phyloP scores from a whole-genome alignment of 208 protist genomes.

The Acanthamoeba sp. region DNA sequence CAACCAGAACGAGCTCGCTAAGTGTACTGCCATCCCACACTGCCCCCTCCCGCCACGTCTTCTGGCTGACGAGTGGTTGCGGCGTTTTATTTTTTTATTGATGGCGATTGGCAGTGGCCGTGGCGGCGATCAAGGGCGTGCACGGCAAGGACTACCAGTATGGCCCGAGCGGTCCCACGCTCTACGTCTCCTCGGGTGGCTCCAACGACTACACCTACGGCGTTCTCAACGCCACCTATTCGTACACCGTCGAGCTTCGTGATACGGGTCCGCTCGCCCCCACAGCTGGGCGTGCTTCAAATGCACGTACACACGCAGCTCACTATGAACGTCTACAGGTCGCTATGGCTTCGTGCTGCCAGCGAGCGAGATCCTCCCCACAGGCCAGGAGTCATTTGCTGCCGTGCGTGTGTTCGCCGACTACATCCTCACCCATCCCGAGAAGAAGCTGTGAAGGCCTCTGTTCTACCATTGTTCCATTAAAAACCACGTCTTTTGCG shows the following conservation, averaged over 20 bases:
- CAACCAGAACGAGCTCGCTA: background rate
- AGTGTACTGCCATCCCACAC: background rate
- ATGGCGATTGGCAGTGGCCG: background rate
- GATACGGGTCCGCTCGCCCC: slow-evolving; percentile 34
- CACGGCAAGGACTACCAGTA: background rate
- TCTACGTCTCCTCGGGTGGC: slow-evolving; percentile 49
- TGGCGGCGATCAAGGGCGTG: background rate
- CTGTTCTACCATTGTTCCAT: no score
- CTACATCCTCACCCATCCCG: background rate
- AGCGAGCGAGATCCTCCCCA: slow-evolving; percentile 72
- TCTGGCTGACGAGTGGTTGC: background rate
- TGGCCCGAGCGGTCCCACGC: background rate
- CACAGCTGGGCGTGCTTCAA: background rate
- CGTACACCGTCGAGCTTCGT: slow-evolving; percentile 73
- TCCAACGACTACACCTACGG: slow-evolving; percentile 77
- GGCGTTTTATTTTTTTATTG: background rate
- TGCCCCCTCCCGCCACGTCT: background rate
- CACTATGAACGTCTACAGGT: background rate
- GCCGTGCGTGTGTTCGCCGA: slow-evolving; percentile 12
- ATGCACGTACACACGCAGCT: background rate
- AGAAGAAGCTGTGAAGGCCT: no score
- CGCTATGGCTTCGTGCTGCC: slow-evolving; percentile 71
- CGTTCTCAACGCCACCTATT: background rate
- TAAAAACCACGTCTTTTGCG: no score
- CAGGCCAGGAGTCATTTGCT: slow-evolving; percentile 55